Evolutionary conservation across 129 eudicot genomes (phyloP).

Genomic region (Centrapalus pauciflorus): DNA sequence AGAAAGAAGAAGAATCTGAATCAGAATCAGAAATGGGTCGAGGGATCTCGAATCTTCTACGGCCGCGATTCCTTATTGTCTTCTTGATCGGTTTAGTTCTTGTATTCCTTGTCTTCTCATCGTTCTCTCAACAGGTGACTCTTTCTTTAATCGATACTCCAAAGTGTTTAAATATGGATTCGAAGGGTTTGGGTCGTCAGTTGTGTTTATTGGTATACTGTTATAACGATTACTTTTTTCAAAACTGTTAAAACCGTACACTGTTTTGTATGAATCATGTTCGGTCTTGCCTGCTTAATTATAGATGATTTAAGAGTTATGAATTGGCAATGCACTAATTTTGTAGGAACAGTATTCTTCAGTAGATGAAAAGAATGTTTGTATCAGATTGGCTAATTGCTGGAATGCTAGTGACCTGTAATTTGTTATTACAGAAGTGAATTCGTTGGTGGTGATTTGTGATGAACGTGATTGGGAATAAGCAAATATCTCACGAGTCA

Average conservation of each 20-base stretch:
- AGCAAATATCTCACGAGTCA: not conserved
- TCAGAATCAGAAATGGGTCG: conserved; percentile 46
- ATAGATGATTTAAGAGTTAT: not conserved
- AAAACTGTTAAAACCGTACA: too few species aligned
- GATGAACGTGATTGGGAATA: too few species aligned
- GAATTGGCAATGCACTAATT: too few species aligned
- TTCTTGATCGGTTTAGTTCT: conserved; percentile 40
- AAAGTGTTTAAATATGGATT: not conserved
- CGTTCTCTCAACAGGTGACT: conserved; percentile 50
- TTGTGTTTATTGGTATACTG: not conserved
- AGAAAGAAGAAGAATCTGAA: conserved; percentile 21
- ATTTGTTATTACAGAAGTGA: too few species aligned
- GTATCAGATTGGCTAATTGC: too few species aligned
- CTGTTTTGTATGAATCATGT: not conserved
- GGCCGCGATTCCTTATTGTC: conserved; percentile 38
- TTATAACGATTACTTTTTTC: not conserved
- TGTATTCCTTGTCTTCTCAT: conserved; percentile 38
- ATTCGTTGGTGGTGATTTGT: too few species aligned
- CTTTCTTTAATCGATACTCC: not conserved
- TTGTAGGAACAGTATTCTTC: too few species aligned
- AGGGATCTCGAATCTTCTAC: conserved; percentile 45
- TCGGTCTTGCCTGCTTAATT: too few species aligned
- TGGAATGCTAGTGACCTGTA: too few species aligned
- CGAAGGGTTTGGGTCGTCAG: not conserved
- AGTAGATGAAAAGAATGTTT: too few species aligned